phyloP scores from a whole-genome alignment of 2,329 filamentous ascomycete genomes.

The Colletotrichum gloeosporioides region DNA sequence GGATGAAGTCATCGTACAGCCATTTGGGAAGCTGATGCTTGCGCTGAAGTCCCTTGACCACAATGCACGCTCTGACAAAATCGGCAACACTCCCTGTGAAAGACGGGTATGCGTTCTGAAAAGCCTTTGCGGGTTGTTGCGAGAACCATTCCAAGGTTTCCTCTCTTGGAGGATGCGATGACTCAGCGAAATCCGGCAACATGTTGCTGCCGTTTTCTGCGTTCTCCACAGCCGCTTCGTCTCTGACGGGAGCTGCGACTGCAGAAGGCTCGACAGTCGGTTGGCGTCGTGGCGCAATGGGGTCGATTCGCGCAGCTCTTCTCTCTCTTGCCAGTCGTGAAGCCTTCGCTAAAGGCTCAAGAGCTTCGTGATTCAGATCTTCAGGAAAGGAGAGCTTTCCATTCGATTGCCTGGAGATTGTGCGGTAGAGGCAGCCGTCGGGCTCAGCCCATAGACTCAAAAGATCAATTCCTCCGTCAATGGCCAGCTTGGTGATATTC shows the following conservation, averaged over 20 bases:
- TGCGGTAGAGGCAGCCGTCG: slow-evolving; percentile 6
- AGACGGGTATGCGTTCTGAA: slow-evolving; percentile 46
- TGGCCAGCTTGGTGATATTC: background rate
- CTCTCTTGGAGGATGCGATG: background rate
- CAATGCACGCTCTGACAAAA: slow-evolving; percentile 52
- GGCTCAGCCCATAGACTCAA: slow-evolving; percentile 6
- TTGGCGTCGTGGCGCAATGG: background rate
- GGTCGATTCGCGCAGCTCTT: background rate
- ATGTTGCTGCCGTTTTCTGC: background rate
- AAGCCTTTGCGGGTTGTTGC: slow-evolving; percentile 41
- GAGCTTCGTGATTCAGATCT: background rate
- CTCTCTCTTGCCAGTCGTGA: background rate
- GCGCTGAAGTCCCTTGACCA: slow-evolving; percentile 42
- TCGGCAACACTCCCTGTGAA: slow-evolving; percentile 41
- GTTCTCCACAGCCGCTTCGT: background rate
- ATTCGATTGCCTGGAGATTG: background rate
- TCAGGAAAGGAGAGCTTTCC: slow-evolving; percentile 2
- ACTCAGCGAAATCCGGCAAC: background rate
- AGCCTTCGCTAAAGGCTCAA: background rate
- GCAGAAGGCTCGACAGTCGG: background rate
- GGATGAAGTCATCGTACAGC: slow-evolving; percentile 60
- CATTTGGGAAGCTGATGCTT: slow-evolving; percentile 41
- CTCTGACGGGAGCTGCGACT: background rate
- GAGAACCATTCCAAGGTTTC: background rate
- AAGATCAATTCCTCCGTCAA: background rate